These are phyloP conservation scores for Takashimella koratensis DNA, from an alignment of 1,284 basidiomycete genomes.

Conservation along the genomic window DNA sequence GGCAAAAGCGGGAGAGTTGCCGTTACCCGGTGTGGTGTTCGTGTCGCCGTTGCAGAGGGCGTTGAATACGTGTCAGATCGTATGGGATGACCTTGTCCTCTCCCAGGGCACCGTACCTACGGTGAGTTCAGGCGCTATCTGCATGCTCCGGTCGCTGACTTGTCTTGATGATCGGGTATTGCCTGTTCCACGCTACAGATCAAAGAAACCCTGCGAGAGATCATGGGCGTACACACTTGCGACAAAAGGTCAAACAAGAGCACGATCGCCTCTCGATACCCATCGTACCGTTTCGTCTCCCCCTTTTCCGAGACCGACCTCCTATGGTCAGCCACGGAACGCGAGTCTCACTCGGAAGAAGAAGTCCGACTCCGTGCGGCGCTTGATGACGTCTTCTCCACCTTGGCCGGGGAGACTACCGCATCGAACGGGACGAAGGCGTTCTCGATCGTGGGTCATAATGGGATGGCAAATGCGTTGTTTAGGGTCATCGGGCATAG, in stretches of 20 bases:
- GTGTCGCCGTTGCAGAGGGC: slow-evolving; percentile 34
- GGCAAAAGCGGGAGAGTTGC: neutral
- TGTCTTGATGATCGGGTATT: too few species aligned
- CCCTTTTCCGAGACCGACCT: slow-evolving; percentile 41
- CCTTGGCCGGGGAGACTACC: neutral
- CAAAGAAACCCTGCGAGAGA: slow-evolving; percentile 34
- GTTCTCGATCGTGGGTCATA: slow-evolving; percentile 43
- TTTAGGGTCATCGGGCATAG: slow-evolving; percentile 31
- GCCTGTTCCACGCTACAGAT: slow-evolving; percentile 10
- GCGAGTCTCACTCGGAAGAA: slow-evolving; percentile 30
- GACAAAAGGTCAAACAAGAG: slow-evolving; percentile 34
- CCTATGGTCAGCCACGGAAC: slow-evolving; percentile 31
- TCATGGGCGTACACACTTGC: slow-evolving; percentile 39
- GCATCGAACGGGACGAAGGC: slow-evolving; percentile 16
- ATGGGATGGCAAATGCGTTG: slow-evolving; percentile 38
- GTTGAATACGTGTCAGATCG: slow-evolving; percentile 33
- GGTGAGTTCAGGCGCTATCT: neutral
- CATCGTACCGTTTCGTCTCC: slow-evolving; percentile 31
- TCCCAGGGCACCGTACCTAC: slow-evolving; percentile 1
- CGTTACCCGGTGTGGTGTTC: slow-evolving; percentile 17
- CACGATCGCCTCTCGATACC: slow-evolving; percentile 20
- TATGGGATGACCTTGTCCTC: slow-evolving; percentile 34
- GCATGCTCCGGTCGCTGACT: too few species aligned
- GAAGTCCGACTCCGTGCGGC: slow-evolving; percentile 24
- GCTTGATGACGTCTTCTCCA: slow-evolving; percentile 40